Evolutionary conservation across 108 stramenopile species (phyloP).

Genomic region (Pseudonitzschia multistriata): DNA sequence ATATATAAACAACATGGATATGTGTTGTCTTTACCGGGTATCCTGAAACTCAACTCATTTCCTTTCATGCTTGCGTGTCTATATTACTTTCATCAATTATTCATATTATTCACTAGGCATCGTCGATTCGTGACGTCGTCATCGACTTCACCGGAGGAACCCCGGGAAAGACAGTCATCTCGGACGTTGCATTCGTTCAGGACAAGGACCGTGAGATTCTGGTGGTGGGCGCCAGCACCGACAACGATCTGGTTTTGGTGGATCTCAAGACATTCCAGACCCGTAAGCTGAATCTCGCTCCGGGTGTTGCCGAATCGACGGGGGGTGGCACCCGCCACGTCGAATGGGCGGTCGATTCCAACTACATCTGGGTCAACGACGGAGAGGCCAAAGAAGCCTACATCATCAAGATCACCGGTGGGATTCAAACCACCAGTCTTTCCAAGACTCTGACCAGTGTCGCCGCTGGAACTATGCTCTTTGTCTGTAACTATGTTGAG

Average conservation of each 20-base stretch:
- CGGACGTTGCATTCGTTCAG: conserved; percentile 25
- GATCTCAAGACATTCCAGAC: background rate
- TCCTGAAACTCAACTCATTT: too few relatives aligned
- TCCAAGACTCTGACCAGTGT: conserved; percentile 5
- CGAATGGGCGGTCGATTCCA: conserved; percentile 31
- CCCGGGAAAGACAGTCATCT: background rate
- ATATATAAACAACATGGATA: too few relatives aligned
- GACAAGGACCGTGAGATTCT: background rate
- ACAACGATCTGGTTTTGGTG: conserved; percentile 21
- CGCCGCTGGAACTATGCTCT: conserved; percentile 3
- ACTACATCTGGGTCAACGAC: conserved; percentile 29
- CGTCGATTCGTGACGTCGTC: too few relatives aligned
- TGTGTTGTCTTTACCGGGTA: background rate
- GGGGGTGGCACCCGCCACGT: conserved; percentile 9
- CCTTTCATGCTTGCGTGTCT: too few relatives aligned
- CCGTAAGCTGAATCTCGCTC: background rate
- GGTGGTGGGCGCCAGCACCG: conserved; percentile 17
- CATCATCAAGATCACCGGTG: conserved; percentile 14
- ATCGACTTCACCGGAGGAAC: background rate
- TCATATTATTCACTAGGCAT: too few relatives aligned
- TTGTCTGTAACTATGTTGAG: conserved; percentile 21
- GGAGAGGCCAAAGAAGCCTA: conserved; percentile 15
- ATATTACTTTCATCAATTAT: too few relatives aligned
- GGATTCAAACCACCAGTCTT: background rate
- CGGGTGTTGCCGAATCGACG: background rate